Evolutionary conservation across 2,329 filamentous ascomycete species (phyloP).

Genomic region (Fusarium sp.): DNA sequence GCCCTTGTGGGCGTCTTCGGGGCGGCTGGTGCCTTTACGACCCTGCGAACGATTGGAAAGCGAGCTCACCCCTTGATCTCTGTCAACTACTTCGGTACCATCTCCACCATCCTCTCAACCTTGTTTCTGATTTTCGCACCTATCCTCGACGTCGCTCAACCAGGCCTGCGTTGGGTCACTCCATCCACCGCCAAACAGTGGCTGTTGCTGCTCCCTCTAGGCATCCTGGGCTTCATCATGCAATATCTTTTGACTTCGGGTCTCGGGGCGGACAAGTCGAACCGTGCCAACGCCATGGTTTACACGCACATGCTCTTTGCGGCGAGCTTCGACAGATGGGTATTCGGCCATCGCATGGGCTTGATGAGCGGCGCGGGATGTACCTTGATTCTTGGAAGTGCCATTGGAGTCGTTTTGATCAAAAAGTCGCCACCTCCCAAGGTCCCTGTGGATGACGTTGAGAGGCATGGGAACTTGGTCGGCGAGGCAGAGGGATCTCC

Average conservation of each 20-base stretch:
- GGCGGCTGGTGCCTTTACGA: conserved; percentile 77
- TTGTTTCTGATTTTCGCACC: conserved; percentile 66
- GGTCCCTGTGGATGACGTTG: conserved; percentile 45
- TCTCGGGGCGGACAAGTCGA: conserved; percentile 75
- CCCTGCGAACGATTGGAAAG: conserved; percentile 82
- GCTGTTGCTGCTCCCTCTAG: conserved; percentile 74
- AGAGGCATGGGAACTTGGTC: conserved; percentile 45
- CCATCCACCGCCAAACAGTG: conserved; percentile 65
- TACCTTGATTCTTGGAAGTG: conserved; percentile 63
- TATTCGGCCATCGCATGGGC: conserved; percentile 64
- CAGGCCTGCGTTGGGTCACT: conserved; percentile 56
- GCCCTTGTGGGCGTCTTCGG: conserved; percentile 83
- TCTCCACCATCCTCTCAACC: conserved; percentile 75
- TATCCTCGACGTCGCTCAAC: conserved; percentile 57
- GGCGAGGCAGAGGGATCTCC: conserved; percentile 51
- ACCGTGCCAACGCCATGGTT: conserved; percentile 67
- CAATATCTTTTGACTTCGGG: conserved; percentile 88
- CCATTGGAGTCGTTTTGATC: conserved; percentile 60
- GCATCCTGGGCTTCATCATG: conserved; percentile 81
- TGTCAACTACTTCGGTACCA: conserved; percentile 84
- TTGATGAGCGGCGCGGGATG: conserved; percentile 61
- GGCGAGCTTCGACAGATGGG: conserved; percentile 61
- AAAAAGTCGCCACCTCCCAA: conserved; percentile 51
- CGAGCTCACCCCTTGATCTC: conserved; percentile 84
- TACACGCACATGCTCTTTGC: conserved; percentile 69